Conservation (phyloP, 306 rosid genomes). For the Begonia fuchsioides region DNA sequence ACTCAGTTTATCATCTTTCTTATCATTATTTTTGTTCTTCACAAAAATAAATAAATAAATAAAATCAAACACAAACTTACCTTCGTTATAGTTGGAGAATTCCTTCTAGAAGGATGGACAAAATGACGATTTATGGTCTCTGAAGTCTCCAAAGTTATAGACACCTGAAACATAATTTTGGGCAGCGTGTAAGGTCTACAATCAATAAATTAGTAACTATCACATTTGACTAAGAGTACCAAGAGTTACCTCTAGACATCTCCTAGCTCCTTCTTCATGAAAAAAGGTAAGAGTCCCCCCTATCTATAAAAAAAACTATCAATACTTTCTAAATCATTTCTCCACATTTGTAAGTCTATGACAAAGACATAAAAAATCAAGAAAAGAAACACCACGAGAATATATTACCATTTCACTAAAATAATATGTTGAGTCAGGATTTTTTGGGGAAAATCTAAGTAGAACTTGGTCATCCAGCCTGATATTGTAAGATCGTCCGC, state of each 20-base stretch:
- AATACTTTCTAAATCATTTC: neutral
- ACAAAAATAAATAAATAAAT: neutral
- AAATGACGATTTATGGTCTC: constrained; percentile 70
- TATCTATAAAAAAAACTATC: constrained; percentile 55
- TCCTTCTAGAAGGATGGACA: constrained; percentile 83
- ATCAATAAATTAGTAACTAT: too few relatives aligned
- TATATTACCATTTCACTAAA: constrained; percentile 79
- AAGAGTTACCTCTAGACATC: constrained; percentile 86
- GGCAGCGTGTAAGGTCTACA: too few relatives aligned
- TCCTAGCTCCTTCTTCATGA: constrained; percentile 73
- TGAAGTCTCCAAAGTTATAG: constrained; percentile 77
- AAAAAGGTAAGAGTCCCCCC: constrained; percentile 97
- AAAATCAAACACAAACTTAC: constrained; percentile 16
- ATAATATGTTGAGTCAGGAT: constrained; percentile 79
- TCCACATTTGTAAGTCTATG: neutral
- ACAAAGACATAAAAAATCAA: neutral
- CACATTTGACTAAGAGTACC: constrained; percentile 2
- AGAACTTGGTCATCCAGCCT: constrained; percentile 78
- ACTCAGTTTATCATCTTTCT: too few relatives aligned
- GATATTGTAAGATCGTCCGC: constrained; percentile 97
- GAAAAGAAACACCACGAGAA: neutral
- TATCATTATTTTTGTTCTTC: neutral
- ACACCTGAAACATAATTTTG: constrained; percentile 35
- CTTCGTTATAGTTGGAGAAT: constrained; percentile 92
- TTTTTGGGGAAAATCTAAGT: constrained; percentile 92